Conservation (phyloP, 768 basidiomycete genomes). For the Psilocybe tampanensis region DNA sequence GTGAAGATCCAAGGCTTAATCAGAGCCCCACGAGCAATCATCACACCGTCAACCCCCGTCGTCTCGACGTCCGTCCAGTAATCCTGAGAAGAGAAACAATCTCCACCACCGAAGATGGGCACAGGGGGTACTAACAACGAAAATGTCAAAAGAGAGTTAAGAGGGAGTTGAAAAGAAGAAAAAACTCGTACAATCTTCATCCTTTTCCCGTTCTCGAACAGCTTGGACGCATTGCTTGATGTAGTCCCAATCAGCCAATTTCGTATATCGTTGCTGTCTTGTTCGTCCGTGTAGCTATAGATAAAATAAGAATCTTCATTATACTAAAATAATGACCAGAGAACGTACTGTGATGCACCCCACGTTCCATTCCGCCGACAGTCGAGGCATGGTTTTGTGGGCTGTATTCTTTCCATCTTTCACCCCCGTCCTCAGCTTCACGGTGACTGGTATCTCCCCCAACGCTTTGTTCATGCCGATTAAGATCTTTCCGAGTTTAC, state of each 20-base stretch:
- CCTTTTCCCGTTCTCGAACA: slow-evolving; percentile 69
- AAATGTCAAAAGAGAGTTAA: background rate
- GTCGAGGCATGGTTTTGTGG: slow-evolving; percentile 88
- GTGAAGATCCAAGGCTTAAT: slow-evolving; percentile 98
- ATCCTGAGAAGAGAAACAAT: slow-evolving; percentile 86
- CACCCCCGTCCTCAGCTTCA: slow-evolving; percentile 92
- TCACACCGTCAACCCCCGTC: slow-evolving; percentile 92
- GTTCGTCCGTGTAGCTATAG: slow-evolving; percentile 92
- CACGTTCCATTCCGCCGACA: slow-evolving; percentile 54
- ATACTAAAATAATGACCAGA: background rate
- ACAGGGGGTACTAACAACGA: slow-evolving; percentile 63
- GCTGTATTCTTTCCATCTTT: slow-evolving; percentile 85
- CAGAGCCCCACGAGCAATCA: slow-evolving; percentile 93
- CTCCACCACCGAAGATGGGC: slow-evolving; percentile 97
- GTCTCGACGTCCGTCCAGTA: slow-evolving; percentile 78
- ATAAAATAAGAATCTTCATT: background rate
- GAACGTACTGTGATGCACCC: slow-evolving; percentile 45
- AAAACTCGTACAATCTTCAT: slow-evolving; percentile 63
- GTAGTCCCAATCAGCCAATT: slow-evolving; percentile 93
- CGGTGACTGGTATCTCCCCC: slow-evolving; percentile 88
- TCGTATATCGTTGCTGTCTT: slow-evolving; percentile 92
- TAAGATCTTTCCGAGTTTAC: slow-evolving; percentile 83
- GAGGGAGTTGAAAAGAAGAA: background rate
- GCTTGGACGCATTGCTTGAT: slow-evolving; percentile 85
- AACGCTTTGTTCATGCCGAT: slow-evolving; percentile 90